Base-by-base conservation (phyloP, 2,329 filamentous ascomycete genomes). In the Amylocarpus encephaloides region DNA sequence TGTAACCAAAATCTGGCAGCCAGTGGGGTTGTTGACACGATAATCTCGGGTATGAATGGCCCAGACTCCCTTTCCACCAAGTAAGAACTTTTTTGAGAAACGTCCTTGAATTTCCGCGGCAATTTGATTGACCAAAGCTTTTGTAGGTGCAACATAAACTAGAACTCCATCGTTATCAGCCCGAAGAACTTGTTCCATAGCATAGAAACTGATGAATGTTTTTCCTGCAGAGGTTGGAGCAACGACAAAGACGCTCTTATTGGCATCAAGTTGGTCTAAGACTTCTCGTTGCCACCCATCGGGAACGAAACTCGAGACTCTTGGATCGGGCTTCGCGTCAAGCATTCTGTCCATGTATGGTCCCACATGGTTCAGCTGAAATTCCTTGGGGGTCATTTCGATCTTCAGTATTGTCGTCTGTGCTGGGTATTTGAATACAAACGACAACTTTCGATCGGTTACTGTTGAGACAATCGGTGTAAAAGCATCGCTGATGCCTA, bases 151-250 rank as follows among this genome's bases (percentile, higher is more conserved):
- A 5, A 92, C 83, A 57, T 91, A 92, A 0, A 91, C 83, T 6
- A 92, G 68, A 2, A 91, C 76, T 2, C 79, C 82, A 43, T 88
- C 79, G 52, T 91, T 78, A 54, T 79, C 80, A 3, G 76, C 75
- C 61, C 85, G 74, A 9, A 92, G 70, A 1, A 90, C 72, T 62
- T 87, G 82, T 61, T 86, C 84, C 83, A 91, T 92, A 1, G 86
- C 86, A 59, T 92, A 90, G 66, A 91, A 92, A 1, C 80, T 85
- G 51, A 91, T 91, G 65, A 91, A 92, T 0, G 86, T 92, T 66
- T 91, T 92, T 55, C 87, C 87, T 0, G 87, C 83, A 19, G 82
- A 87, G 0, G 86, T 92, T 0, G 86, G 86, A 0, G 86, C 86
- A 7, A 91, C 81, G 0, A 89, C 84, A 51, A 91, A 82, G 0